Conservation (phyloP, 2,329 filamentous ascomycete genomes). For the Curvularia spicifera region DNA sequence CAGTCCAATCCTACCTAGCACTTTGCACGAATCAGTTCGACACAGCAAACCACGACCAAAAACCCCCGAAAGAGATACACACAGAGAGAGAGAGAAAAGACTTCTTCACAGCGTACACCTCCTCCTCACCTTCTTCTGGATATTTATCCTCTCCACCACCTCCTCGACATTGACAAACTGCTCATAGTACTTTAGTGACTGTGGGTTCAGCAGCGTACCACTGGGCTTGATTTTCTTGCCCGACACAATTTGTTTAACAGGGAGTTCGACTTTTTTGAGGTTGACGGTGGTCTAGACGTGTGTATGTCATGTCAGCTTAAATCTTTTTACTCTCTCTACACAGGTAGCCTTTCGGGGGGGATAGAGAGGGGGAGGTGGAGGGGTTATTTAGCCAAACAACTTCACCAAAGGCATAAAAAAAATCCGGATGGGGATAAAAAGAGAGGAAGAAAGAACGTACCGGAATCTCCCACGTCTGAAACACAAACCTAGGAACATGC, state of each 20-base stretch:
- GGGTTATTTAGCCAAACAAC: too few relatives aligned
- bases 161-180: constrained; percentile 77
- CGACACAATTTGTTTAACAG: constrained; percentile 83
- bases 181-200: constrained; percentile 79
- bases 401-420: too few relatives aligned
- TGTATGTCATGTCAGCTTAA: background rate
- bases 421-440: background rate
- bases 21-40: too few relatives aligned
- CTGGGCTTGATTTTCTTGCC: constrained; percentile 76
- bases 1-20: too few relatives aligned
- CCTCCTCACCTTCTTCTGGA: constrained; percentile 17
- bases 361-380: too few relatives aligned
- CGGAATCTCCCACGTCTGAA: constrained; percentile 81
- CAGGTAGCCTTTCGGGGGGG: too few relatives aligned
- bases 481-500: constrained; percentile 79
- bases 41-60: too few relatives aligned
- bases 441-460: constrained; percentile 58
- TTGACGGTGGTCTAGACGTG: constrained; percentile 75
- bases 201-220: constrained; percentile 77
- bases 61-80: too few relatives aligned
- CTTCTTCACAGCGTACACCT: constrained; percentile 11
- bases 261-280: constrained; percentile 83
- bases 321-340: background rate
- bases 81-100: background rate
- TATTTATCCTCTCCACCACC: constrained; percentile 46